Evolutionary conservation across 179 eudicot species (phyloP), one percentile per base, ranked within the genome.

Genomic region (Nepenthes alata): DNA sequence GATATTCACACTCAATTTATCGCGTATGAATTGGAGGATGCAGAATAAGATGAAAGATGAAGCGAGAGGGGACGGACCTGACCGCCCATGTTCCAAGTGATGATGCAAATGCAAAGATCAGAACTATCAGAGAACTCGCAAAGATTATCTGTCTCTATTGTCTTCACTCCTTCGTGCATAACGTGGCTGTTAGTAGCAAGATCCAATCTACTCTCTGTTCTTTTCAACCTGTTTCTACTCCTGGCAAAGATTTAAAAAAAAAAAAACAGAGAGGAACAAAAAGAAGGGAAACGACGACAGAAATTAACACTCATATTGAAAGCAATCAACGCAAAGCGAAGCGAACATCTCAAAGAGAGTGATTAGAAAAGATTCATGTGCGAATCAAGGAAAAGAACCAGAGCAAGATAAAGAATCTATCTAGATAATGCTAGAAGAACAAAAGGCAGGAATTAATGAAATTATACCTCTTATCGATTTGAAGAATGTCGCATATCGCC

Each of bases 61-160:
- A 25, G 4, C 2, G 8, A 5, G 6, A 3, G 13, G 15, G 12
- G 16, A 44, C 13, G 1, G 59, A 80, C 84, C 70, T 75, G 79
- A n/a, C 85, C 82, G 49, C 77, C 77, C 85, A 80, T 77, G 58
- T 80, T 80, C 82, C 82, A 80, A 51, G 85, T 80, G 37, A 80
- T 60, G 5, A 74, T 70, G 57, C 68, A 61, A 59, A 80, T 66
- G 67, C 82, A 77, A 44, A 70, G 57, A 62, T 72, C 72, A 0
- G 81, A 70, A 6, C 16, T 53, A 6, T 63, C 69, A 3, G 85
- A 77, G 67, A 80, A 77, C 35, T 61, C 73, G 50, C 79, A 77
- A 8, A 39, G 35, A 14, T 67, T 36, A 13, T 72, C 53, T 2
- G 65, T 61, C 12, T 70, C 79, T 2, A 80, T 47, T 2, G 77